phyloP scores from a whole-genome alignment of 495 filamentous ascomycete species.

The Chaetomium tenue region DNA sequence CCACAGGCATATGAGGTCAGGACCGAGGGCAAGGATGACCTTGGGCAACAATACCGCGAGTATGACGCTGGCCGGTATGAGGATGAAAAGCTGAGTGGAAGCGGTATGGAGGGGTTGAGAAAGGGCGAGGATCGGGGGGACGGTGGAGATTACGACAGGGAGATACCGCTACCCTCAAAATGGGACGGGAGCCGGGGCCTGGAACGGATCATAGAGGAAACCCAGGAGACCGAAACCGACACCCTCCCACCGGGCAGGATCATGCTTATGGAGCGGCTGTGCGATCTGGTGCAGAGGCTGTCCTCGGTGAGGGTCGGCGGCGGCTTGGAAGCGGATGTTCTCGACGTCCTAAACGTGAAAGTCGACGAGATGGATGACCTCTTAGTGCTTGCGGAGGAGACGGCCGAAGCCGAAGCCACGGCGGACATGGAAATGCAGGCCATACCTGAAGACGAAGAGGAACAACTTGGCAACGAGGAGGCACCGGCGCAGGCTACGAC shows the following conservation, averaged over 20 bases:
- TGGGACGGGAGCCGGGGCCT: neutral
- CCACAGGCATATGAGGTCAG: neutral
- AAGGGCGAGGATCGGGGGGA: conserved; percentile 11
- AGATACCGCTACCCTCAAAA: neutral
- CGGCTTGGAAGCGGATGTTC: conserved; percentile 29
- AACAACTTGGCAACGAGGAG: neutral
- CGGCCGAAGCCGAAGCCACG: conserved; percentile 17
- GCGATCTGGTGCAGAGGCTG: conserved; percentile 45
- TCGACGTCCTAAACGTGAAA: conserved; percentile 42
- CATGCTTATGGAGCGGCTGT: conserved; percentile 47
- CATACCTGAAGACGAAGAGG: neutral
- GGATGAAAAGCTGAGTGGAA: neutral
- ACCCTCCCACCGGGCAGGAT: conserved; percentile 45
- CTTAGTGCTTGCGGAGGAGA: conserved; percentile 21
- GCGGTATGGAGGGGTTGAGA: neutral
- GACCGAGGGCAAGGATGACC: neutral
- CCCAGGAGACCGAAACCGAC: conserved; percentile 18
- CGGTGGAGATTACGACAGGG: neutral
- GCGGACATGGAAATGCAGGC: neutral
- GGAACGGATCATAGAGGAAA: neutral
- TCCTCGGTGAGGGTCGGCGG: conserved; percentile 24
- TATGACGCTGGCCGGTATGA: neutral
- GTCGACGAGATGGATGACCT: conserved; percentile 50
- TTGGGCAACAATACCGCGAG: neutral
- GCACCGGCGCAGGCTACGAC: neutral